Evolutionary conservation across 768 basidiomycete genomes (phyloP).

Genomic region (Mrakia blollopis): DNA sequence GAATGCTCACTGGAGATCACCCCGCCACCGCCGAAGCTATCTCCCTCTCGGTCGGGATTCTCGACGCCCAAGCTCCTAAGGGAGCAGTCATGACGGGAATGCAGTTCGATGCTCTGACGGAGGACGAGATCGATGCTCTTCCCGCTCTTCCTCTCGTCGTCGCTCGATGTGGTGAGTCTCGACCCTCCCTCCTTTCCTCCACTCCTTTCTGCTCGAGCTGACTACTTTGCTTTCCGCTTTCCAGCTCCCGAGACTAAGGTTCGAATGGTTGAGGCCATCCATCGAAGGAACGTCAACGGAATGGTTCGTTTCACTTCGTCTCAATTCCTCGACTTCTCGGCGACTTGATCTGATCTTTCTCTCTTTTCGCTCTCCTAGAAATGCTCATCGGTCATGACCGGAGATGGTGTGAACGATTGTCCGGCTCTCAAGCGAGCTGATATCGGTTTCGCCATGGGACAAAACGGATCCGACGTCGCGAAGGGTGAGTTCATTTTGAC

Average conservation of each 20-base stretch:
- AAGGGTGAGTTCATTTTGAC: constrained; percentile 45
- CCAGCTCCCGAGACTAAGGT: constrained; percentile 50
- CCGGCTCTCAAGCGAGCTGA: constrained; percentile 58
- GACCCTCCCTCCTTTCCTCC: too few relatives aligned
- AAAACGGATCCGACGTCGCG: constrained; percentile 56
- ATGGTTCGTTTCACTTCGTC: constrained; percentile 39
- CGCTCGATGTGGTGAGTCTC: constrained; percentile 52
- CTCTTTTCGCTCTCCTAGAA: neutral
- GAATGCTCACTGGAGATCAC: constrained; percentile 55
- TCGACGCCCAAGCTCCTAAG: constrained; percentile 40
- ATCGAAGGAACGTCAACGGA: constrained; percentile 49
- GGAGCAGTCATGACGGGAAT: constrained; percentile 47
- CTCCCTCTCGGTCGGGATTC: constrained; percentile 52
- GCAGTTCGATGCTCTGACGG: constrained; percentile 55
- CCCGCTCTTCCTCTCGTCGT: constrained; percentile 55
- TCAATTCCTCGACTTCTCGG: neutral
- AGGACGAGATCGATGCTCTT: constrained; percentile 53
- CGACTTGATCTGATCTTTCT: neutral
- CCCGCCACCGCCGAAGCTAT: constrained; percentile 55
- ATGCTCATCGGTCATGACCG: constrained; percentile 39
- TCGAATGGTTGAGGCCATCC: constrained; percentile 58
- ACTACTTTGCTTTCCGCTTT: neutral
- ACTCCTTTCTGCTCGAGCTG: neutral
- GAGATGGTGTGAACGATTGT: constrained; percentile 56
- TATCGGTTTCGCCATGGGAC: constrained; percentile 59